A percentile compares a stretch with the other conserved stretches of the same genome.
phyloP scores from a whole-genome alignment of 768 basidiomycete genomes.

The Termitomyces sp. region DNA sequence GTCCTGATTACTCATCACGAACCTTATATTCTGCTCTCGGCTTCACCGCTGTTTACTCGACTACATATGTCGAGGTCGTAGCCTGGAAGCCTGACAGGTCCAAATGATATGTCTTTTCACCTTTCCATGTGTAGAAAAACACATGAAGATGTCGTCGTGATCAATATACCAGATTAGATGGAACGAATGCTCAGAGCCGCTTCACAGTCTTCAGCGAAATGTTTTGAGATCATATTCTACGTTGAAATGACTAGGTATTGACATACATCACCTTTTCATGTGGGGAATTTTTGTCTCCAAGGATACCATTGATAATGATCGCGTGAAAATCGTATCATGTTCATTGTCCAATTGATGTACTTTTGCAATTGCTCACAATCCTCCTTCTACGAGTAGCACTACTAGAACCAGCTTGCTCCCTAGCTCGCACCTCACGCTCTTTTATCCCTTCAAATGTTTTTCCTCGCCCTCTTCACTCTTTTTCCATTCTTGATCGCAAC shows the following conservation, averaged over 20 bases:
- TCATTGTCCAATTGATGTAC: background rate
- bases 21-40: background rate
- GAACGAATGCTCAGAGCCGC: background rate
- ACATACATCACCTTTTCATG: too few species aligned
- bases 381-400: too few species aligned
- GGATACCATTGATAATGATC: constrained; percentile 15
- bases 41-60: background rate
- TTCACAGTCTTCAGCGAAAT: background rate
- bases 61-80: background rate
- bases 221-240: too few species aligned
- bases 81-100: background rate
- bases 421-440: constrained; percentile 32
- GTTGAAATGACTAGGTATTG: too few species aligned
- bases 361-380: background rate
- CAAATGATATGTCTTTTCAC: background rate
- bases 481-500: background rate
- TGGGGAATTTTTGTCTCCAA: constrained; percentile 13
- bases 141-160: background rate
- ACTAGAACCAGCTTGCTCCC: constrained; percentile 16
- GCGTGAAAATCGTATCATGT: constrained; percentile 4
- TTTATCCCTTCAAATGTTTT: constrained; percentile 19
- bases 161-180: background rate
- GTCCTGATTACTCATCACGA: background rate
- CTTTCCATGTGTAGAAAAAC: background rate
- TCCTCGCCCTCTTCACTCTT: constrained; percentile 2